Evolutionary conservation across 2,329 filamentous ascomycete species (phyloP), one percentile per base, ranked within the genome.

Genomic region (Rasamsonia emersonii): DNA sequence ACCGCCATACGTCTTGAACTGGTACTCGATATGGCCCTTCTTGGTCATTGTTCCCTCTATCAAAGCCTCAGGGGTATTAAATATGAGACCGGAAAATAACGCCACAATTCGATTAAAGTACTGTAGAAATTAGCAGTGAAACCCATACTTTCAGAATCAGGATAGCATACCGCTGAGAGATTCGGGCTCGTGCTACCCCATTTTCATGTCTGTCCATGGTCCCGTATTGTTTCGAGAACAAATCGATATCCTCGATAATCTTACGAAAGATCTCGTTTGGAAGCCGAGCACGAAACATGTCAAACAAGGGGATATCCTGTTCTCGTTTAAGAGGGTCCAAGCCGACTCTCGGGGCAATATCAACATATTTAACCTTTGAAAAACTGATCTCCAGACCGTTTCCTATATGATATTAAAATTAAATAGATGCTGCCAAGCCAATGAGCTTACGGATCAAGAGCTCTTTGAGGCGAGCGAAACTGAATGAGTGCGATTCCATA

Each of bases 331-430:
- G 9, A 26, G 19, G 19, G 19, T 21, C 19, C 19, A 21, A 21
- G 19, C 19, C 24, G 9, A 26, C 24, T 26, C 24, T 26, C 9
- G 13, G 24, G 24, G 24, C 9, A 26, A 26, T 26, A 13, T 26
- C 24, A 10, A 10, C 9, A 13, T 26, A 26, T 26, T 26, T 26
- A 7, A 26, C 24, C 9, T 14, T 9, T 13, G 11, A 26, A 14
- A 26, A 26, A 14, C 24, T 26, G 13, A 26, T 14, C 24, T 26
- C 24, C 9, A 26, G 24, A 26, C 24, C 9, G 24, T 26, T 26
- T 10, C 24, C 24, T 26, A 26, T 26, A 26, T 26, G 24, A 26
- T 8, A 26, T 26, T 26, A 9, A 26, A 26, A 14, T 26, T 13
- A 26, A 26, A 26, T 26, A 26, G 24, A 26, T 14, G 24, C 9